A percentile compares a stretch with the other conserved stretches of the same genome.
phyloP scores from a whole-genome alignment of 1,284 basidiomycete genomes.

The Kalmanozyma brasiliensis region DNA sequence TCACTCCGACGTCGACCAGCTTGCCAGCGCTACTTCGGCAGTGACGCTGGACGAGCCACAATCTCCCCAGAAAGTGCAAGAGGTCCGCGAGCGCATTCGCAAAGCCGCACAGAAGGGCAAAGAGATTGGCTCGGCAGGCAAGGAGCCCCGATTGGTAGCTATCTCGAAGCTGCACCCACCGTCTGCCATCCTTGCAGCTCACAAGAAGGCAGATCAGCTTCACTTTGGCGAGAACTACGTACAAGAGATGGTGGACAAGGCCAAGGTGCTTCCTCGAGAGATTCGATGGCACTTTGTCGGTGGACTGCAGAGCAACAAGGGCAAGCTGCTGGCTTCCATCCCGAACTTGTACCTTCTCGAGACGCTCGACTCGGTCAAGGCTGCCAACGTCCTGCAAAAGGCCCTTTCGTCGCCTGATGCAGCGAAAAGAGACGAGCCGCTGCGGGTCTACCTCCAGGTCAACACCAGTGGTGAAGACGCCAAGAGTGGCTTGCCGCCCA shows the following conservation, averaged over 20 bases:
- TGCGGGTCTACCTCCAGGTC: conserved; percentile 87
- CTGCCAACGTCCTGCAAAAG: conserved; percentile 84
- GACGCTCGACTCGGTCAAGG: conserved; percentile 87
- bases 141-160: conserved; percentile 76
- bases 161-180: conserved; percentile 95
- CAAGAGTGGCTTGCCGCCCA: conserved; percentile 84
- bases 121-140: conserved; percentile 31
- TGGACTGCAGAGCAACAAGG: conserved; percentile 92
- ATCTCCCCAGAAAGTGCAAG: conserved; percentile 31
- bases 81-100: conserved; percentile 43
- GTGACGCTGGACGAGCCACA: conserved; percentile 21
- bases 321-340: conserved; percentile 85
- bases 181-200: conserved; percentile 79
- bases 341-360: conserved; percentile 90
- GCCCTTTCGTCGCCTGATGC: conserved; percentile 72
- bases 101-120: conserved; percentile 40
- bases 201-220: conserved; percentile 73
- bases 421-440: conserved; percentile 69
- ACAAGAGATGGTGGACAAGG: conserved; percentile 87
- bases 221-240: conserved; percentile 99
- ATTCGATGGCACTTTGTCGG: conserved; percentile 95
- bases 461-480: conserved; percentile 92
- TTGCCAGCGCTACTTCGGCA: conserved; percentile 13
- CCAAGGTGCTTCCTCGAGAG: conserved; percentile 59
- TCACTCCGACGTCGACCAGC: conserved; percentile 6